phyloP scores from a whole-genome alignment of 805 yeast genomes.

The Ogataea haglerorum region DNA sequence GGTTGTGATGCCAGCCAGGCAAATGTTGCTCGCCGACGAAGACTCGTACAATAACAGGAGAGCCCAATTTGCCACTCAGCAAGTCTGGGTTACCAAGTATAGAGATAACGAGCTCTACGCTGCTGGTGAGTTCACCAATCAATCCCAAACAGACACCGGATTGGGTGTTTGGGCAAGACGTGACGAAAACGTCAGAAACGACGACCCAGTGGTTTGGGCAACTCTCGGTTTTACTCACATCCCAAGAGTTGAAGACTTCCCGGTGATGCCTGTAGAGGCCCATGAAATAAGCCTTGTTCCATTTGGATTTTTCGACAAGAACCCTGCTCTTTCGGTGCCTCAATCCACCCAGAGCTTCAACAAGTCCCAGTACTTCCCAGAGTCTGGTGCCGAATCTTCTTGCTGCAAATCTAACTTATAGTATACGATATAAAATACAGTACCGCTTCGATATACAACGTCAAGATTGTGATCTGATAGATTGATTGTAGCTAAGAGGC shows the following conservation, averaged over 20 bases:
- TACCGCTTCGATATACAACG: too few relatives aligned
- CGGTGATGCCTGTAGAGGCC: slow-evolving; percentile 84
- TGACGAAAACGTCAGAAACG: slow-evolving; percentile 64
- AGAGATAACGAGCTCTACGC: slow-evolving; percentile 69
- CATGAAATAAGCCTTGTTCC: slow-evolving; percentile 67
- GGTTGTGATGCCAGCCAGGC: slow-evolving; percentile 69
- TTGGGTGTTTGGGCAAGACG: slow-evolving; percentile 69
- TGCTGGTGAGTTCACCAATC: slow-evolving; percentile 86
- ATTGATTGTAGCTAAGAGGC: too few relatives aligned
- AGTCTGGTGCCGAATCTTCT: slow-evolving; percentile 23
- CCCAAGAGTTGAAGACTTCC: slow-evolving; percentile 84
- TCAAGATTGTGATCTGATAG: too few relatives aligned
- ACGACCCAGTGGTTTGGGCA: slow-evolving; percentile 77
- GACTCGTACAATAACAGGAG: slow-evolving; percentile 65
- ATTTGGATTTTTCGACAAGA: slow-evolving; percentile 68
- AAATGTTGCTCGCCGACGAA: slow-evolving; percentile 65
- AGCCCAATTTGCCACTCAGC: slow-evolving; percentile 74
- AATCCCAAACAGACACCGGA: slow-evolving; percentile 69
- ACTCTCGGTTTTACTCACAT: slow-evolving; percentile 79
- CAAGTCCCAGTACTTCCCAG: slow-evolving; percentile 48
- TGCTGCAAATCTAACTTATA: slow-evolving; percentile 35
- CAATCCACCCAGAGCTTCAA: slow-evolving; percentile 65
- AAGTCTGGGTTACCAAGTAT: slow-evolving; percentile 79
- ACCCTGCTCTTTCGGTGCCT: slow-evolving; percentile 78
- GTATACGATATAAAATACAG: neutral